Conservation (phyloP, 2,329 filamentous ascomycete genomes). For the Cercospora zeina region DNA sequence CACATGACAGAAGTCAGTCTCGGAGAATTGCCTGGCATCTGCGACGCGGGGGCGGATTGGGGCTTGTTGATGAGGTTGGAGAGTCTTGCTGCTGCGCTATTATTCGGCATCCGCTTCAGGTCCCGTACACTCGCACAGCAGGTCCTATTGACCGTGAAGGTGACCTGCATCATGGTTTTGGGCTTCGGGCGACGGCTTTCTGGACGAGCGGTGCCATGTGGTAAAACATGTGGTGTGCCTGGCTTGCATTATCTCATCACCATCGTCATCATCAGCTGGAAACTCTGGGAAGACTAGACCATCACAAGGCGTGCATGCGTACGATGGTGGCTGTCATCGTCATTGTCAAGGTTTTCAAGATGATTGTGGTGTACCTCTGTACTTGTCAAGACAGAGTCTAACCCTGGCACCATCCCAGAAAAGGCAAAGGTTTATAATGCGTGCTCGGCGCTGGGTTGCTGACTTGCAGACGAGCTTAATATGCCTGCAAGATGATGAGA, state of each 20-base stretch:
- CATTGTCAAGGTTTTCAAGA: not conserved
- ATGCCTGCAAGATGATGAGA: not conserved
- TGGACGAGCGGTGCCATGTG: not conserved
- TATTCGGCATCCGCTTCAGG: not conserved
- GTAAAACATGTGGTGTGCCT: not conserved
- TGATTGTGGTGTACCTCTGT: not conserved
- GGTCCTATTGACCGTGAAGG: not conserved
- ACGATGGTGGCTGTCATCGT: not conserved
- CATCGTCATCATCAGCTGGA: too few species aligned
- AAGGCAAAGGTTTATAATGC: not conserved
- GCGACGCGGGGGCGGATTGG: not conserved
- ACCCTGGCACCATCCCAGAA: not conserved
- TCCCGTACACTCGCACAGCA: too few species aligned
- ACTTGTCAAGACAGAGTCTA: not conserved
- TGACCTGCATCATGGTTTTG: not conserved
- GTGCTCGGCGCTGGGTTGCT: constrained; percentile 3
- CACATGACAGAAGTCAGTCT: constrained; percentile 6
- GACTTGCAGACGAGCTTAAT: not conserved
- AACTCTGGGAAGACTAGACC: too few species aligned
- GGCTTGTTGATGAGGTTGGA: not conserved
- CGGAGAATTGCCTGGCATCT: constrained; percentile 2
- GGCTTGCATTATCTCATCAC: too few species aligned
- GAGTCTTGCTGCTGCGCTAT: not conserved
- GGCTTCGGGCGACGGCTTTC: not conserved
- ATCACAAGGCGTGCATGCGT: too few species aligned